These are phyloP conservation scores for Brassica rapa DNA, from an alignment of 345 rosid species.

Conservation along the genomic window DNA sequence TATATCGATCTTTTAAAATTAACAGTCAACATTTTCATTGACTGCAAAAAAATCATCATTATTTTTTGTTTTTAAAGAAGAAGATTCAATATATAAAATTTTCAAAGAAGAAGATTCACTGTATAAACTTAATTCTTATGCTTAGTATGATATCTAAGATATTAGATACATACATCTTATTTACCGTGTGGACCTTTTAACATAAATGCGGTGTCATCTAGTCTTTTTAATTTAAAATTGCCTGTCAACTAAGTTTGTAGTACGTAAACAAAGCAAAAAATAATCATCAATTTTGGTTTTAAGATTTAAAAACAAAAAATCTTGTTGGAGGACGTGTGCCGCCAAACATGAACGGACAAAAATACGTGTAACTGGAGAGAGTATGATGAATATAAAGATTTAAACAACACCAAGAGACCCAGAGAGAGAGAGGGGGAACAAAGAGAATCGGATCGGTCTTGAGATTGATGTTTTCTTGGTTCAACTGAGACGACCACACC, in stretches of 20 bases:
- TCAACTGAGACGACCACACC: slow-evolving; percentile 73
- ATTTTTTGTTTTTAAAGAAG: background rate
- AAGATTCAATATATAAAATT: background rate
- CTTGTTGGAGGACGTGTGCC: slow-evolving; percentile 13
- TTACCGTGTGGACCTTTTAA: background rate
- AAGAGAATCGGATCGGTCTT: slow-evolving; percentile 75
- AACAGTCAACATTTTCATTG: background rate
- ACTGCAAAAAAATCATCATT: background rate
- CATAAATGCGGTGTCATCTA: background rate
- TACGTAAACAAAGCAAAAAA: background rate
- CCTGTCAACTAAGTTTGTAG: background rate
- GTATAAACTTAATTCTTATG: background rate
- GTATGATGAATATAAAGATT: slow-evolving; percentile 14
- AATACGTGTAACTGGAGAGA: slow-evolving; percentile 5
- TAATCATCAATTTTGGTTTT: background rate
- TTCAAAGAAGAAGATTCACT: background rate
- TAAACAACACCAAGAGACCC: slow-evolving; percentile 35
- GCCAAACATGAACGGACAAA: slow-evolving; percentile 40
- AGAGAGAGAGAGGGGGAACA: slow-evolving; percentile 47
- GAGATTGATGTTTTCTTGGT: slow-evolving; percentile 61
- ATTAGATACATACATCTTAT: background rate
- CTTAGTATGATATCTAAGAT: background rate
- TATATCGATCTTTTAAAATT: background rate
- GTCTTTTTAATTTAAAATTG: background rate
- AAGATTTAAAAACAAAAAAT: background rate